phyloP scores from a whole-genome alignment of 768 basidiomycete genomes.

The Epithele typhae region DNA sequence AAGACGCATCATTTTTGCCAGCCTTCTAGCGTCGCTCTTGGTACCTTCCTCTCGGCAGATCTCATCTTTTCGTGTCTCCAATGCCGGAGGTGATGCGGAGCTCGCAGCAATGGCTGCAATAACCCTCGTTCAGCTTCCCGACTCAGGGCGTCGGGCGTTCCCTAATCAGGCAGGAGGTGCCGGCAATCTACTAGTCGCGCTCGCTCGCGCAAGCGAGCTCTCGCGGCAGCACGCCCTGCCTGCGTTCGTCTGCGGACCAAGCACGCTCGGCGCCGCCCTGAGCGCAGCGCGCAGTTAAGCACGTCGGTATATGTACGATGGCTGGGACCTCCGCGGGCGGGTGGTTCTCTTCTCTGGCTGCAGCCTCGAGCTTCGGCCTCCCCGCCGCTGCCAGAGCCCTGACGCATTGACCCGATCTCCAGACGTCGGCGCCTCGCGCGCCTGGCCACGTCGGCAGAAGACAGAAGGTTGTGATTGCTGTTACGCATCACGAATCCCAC shows the following conservation, averaged over 20 bases:
- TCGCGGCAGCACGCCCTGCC: slow-evolving; percentile 5
- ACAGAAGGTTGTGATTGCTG: too few species aligned
- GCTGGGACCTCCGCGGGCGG: slow-evolving; percentile 2
- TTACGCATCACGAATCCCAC: neutral
- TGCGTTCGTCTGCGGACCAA: neutral
- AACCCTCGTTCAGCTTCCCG: too few species aligned
- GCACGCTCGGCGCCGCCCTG: neutral
- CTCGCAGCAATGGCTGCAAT: too few species aligned
- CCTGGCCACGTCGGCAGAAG: too few species aligned
- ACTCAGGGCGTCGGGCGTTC: slow-evolving; percentile 4
- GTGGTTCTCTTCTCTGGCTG: neutral
- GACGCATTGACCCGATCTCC: too few species aligned
- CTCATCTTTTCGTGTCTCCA: too few species aligned
- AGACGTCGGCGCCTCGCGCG: too few species aligned
- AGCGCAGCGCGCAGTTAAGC: slow-evolving; percentile 15
- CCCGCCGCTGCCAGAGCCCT: too few species aligned
- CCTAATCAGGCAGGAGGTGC: neutral
- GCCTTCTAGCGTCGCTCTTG: neutral
- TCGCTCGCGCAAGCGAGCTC: neutral
- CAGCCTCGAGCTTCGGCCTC: neutral
- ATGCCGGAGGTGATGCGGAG: too few species aligned
- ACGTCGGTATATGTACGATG: slow-evolving; percentile 6
- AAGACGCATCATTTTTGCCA: too few species aligned
- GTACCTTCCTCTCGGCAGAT: neutral
- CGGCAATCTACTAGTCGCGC: too few species aligned